Evolutionary conservation across 2,329 filamentous ascomycete species (phyloP), one percentile per base, ranked within the genome.

Genomic region (Endothia cerciana): DNA sequence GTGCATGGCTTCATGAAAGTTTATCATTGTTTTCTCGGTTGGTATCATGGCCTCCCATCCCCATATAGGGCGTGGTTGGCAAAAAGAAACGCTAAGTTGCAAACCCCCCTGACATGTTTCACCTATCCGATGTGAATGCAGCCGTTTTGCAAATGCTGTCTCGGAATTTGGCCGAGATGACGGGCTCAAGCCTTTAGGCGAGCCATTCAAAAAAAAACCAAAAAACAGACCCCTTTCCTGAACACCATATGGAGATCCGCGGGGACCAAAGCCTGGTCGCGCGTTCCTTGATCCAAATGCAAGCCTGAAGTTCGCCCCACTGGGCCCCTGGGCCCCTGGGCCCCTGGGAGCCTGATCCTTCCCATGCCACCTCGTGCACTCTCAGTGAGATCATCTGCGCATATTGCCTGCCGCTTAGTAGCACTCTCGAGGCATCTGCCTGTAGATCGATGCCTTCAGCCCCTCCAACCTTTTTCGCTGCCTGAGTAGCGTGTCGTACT

Each of bases 381-480:
- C 25, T 45, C 47, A 17, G 17, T 45, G 36, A 53, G n/a, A 60
- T 53, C 64, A 36, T 64, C 60, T n/a, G 45, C 64, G 43, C n/a
- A 38, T 30, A 15, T 58, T 40, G 10, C 22, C 19, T 28, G 13
- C 49, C 30, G 41, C 59, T 58, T 40, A 51, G 22, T 67, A 73
- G 77, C 57, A 74, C 79, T 74, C 64, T 82, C 80, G 69, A 75
- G 76, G 64, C 25, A 68, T 65, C 60, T 68, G 64, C 36, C 64
- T 51, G 71, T 87, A 83, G 55, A 90, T 89, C 65, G 87, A 81
- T 69, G 74, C 78, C 79, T 89, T 89, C 82, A 89, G 82, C n/a
- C 70, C 70, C 69, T 82, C 78, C 58, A 90, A 76, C 41, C 82
- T 78, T 36, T 80, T 76, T 64, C 85, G 82, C 85, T 89, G 85